These are phyloP conservation scores for Globisporangium alternatum DNA, from an alignment of 352 stramenopile species.

Conservation along the genomic window DNA sequence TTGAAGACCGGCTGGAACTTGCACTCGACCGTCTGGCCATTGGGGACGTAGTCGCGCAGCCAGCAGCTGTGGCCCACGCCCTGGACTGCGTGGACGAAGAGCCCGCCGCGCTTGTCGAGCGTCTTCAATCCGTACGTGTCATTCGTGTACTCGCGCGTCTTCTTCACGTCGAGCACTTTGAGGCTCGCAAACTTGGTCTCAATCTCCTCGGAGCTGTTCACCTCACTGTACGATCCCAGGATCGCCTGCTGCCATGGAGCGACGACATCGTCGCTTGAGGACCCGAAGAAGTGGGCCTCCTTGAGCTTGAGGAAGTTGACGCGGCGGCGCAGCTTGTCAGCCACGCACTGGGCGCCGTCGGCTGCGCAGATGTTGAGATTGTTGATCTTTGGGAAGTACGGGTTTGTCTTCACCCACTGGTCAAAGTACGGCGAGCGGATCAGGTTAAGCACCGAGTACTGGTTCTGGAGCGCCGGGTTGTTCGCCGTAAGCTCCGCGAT, in stretches of 20 bases:
- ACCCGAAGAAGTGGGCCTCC: slow-evolving; percentile 27
- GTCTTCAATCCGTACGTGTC: slow-evolving; percentile 28
- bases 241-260: slow-evolving; percentile 21
- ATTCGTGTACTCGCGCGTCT: slow-evolving; percentile 23
- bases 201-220: slow-evolving; percentile 10
- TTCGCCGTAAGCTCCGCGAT: slow-evolving; percentile 14
- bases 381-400: slow-evolving; percentile 11
- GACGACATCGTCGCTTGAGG: slow-evolving; percentile 16
- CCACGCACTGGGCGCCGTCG: background rate
- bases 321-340: background rate
- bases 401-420: slow-evolving; percentile 1
- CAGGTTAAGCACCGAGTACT: slow-evolving; percentile 20
- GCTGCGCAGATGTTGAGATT: slow-evolving; percentile 3
- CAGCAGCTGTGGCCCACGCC: slow-evolving; percentile 22
- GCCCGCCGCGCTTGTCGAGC: slow-evolving; percentile 16
- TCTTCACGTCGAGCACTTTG: slow-evolving; percentile 9
- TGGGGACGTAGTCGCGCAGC: slow-evolving; percentile 16
- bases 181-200: slow-evolving; percentile 15
- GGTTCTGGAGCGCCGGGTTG: slow-evolving; percentile 5
- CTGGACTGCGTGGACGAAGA: slow-evolving; percentile 8
- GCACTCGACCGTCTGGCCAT: slow-evolving; percentile 11
- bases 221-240: slow-evolving; percentile 20
- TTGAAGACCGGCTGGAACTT: slow-evolving; percentile 14
- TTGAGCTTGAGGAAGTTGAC: slow-evolving; percentile 16
- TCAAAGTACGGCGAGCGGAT: slow-evolving; percentile 3